Evolutionary conservation across 352 stramenopile species (phyloP).

Genomic region (Aphanomyces stellatus): DNA sequence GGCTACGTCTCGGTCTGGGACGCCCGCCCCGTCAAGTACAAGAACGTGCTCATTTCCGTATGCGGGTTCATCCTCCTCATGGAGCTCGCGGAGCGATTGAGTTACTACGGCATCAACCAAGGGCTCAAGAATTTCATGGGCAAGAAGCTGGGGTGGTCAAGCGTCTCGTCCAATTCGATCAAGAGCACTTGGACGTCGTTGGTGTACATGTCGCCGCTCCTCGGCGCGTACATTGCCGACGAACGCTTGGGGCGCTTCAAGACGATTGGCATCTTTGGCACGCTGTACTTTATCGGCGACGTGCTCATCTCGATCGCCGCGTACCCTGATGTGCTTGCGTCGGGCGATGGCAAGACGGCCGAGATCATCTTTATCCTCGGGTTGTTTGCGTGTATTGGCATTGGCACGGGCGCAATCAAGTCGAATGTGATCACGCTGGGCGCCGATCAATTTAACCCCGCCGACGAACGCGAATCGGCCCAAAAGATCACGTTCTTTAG

Average conservation of each 20-base stretch:
- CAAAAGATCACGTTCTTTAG: slow-evolving; percentile 65
- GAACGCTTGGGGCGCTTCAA: slow-evolving; percentile 50
- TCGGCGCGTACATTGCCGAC: slow-evolving; percentile 48
- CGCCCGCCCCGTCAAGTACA: slow-evolving; percentile 37
- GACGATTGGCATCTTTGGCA: slow-evolving; percentile 45
- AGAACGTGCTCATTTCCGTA: slow-evolving; percentile 48
- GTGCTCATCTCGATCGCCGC: slow-evolving; percentile 44
- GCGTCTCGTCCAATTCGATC: slow-evolving; percentile 46
- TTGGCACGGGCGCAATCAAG: slow-evolving; percentile 41
- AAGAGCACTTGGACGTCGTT: slow-evolving; percentile 57
- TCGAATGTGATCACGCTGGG: slow-evolving; percentile 50
- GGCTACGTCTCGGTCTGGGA: slow-evolving; percentile 33
- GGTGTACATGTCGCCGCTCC: slow-evolving; percentile 46
- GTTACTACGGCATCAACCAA: slow-evolving; percentile 48
- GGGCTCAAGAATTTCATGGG: slow-evolving; percentile 57
- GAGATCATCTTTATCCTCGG: slow-evolving; percentile 42
- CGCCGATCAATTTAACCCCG: slow-evolving; percentile 48
- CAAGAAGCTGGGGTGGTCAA: slow-evolving; percentile 40
- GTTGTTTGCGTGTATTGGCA: slow-evolving; percentile 38
- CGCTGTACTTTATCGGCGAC: slow-evolving; percentile 53
- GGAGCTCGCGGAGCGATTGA: slow-evolving; percentile 50
- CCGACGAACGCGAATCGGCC: slow-evolving; percentile 29
- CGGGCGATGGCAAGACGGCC: slow-evolving; percentile 18
- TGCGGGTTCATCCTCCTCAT: slow-evolving; percentile 50
- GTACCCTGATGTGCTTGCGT: slow-evolving; percentile 39